These are phyloP conservation scores for Phyllachora maydis DNA, from an alignment of 2,329 filamentous ascomycete species.

Conservation along the genomic window DNA sequence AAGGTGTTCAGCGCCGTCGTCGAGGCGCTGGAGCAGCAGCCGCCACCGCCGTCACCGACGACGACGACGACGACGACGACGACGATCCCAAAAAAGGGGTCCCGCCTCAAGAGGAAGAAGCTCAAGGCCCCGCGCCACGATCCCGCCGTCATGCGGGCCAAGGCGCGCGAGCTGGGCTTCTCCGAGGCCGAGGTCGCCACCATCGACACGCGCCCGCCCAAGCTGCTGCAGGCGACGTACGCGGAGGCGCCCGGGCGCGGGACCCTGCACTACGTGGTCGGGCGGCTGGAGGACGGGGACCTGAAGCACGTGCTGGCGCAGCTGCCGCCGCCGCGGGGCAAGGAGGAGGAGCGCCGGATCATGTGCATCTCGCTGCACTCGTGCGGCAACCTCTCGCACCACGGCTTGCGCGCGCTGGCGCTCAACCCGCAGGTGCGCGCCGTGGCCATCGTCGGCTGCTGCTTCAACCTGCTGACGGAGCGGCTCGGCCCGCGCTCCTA, in stretches of 20 bases:
- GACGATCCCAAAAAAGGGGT: conserved; percentile 15
- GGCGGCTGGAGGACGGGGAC: conserved; percentile 53
- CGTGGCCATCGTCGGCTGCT: conserved; percentile 94
- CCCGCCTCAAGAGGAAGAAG: too few relatives aligned
- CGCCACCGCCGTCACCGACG: too few relatives aligned
- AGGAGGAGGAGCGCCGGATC: conserved; percentile 24
- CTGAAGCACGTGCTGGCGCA: conserved; percentile 44
- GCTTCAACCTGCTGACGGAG: conserved; percentile 92
- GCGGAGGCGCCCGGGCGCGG: conserved; percentile 40
- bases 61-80: conserved; percentile 19
- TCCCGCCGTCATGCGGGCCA: too few relatives aligned
- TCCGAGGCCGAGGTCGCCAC: conserved; percentile 9
- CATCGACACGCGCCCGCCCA: conserved; percentile 28
- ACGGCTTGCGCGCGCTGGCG: conserved; percentile 69
- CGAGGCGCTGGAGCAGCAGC: conserved; percentile 17
- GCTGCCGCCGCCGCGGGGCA: conserved; percentile 21
- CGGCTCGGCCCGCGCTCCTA: conserved; percentile 70
- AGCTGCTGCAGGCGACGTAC: conserved; percentile 28
- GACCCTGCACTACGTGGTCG: conserved; percentile 58
- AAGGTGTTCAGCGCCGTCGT: conserved; percentile 46
- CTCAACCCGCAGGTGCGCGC: conserved; percentile 69
- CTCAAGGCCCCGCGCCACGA: too few relatives aligned
- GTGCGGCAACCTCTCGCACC: conserved; percentile 92
- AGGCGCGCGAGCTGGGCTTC: conserved; percentile 7
- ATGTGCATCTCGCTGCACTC: conserved; percentile 95